These are phyloP conservation scores for Rhodamnia argentea DNA, from an alignment of 345 rosid genomes.

Conservation along the genomic window DNA sequence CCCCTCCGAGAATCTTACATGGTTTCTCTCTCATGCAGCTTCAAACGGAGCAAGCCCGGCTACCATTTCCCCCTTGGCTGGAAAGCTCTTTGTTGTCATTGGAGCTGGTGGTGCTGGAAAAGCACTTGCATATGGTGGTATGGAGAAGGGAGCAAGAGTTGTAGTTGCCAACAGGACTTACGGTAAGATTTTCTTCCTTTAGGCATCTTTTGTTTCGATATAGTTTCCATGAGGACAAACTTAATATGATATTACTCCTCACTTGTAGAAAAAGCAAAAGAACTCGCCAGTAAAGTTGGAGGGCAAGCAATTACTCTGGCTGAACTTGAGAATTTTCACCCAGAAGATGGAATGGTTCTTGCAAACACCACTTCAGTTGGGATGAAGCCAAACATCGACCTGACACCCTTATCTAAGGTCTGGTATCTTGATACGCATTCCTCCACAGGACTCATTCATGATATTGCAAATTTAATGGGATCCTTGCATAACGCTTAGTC, in stretches of 20 bases:
- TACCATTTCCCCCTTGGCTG: slow-evolving; percentile 42
- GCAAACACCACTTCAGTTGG: slow-evolving; percentile 56
- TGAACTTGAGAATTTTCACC: slow-evolving; percentile 46
- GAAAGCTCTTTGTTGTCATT: slow-evolving; percentile 46
- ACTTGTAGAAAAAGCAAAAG: slow-evolving; percentile 32
- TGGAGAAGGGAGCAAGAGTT: slow-evolving; percentile 54
- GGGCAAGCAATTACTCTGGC: slow-evolving; percentile 39
- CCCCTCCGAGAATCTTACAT: neutral
- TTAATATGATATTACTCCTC: slow-evolving; percentile 2
- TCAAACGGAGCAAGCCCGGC: slow-evolving; percentile 17
- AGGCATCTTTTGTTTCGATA: neutral
- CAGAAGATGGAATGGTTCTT: slow-evolving; percentile 54
- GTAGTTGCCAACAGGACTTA: slow-evolving; percentile 48
- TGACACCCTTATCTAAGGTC: slow-evolving; percentile 46
- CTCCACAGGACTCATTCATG: neutral
- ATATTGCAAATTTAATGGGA: neutral
- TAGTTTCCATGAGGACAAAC: neutral
- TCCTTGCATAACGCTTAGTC: neutral
- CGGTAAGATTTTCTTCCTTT: slow-evolving; percentile 14
- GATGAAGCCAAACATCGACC: slow-evolving; percentile 42
- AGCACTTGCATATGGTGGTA: slow-evolving; percentile 54
- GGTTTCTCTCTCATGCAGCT: slow-evolving; percentile 9
- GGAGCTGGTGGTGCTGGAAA: slow-evolving; percentile 73
- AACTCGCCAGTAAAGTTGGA: slow-evolving; percentile 41
- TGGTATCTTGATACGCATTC: neutral